Evolutionary conservation across 768 basidiomycete species (phyloP).

Genomic region (Leccinum uliginosum): DNA sequence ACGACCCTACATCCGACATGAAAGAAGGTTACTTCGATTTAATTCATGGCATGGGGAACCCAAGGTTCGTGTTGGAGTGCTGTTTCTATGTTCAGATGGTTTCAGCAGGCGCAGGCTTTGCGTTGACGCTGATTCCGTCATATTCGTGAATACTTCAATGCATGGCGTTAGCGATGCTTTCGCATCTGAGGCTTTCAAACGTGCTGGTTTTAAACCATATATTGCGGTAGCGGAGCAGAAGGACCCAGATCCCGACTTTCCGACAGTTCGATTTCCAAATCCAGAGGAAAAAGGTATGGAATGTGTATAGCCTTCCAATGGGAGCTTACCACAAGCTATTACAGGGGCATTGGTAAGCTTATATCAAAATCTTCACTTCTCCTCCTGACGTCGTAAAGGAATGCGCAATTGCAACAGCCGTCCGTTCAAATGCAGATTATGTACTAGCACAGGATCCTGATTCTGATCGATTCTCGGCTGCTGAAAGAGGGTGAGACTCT

Average conservation of each 20-base stretch:
- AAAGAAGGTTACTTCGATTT: slow-evolving; percentile 52
- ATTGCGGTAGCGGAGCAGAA: slow-evolving; percentile 63
- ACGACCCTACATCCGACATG: slow-evolving; percentile 59
- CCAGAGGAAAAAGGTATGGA: slow-evolving; percentile 80
- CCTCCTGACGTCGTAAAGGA: slow-evolving; percentile 43
- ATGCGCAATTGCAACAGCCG: slow-evolving; percentile 63
- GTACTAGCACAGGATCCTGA: slow-evolving; percentile 91
- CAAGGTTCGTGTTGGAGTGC: slow-evolving; percentile 11
- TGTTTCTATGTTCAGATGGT: background rate
- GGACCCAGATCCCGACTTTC: slow-evolving; percentile 77
- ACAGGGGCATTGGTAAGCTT: slow-evolving; percentile 46
- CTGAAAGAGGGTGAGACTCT: slow-evolving; percentile 53
- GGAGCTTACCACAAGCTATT: slow-evolving; percentile 1
- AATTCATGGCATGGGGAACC: slow-evolving; percentile 19
- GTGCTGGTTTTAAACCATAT: slow-evolving; percentile 56
- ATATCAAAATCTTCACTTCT: background rate
- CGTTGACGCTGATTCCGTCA: slow-evolving; percentile 27
- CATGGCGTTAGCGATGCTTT: slow-evolving; percentile 81
- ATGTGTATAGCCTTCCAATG: background rate
- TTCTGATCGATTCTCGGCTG: slow-evolving; percentile 77
- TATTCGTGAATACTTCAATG: slow-evolving; percentile 86
- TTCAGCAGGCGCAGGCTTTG: slow-evolving; percentile 10
- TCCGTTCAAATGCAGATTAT: slow-evolving; percentile 47
- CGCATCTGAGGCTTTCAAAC: slow-evolving; percentile 50
- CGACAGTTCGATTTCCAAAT: slow-evolving; percentile 82